Evolutionary conservation across 2,329 filamentous ascomycete genomes (phyloP), one percentile per base, ranked within the genome.

Genomic region (Neonectria punicea): DNA sequence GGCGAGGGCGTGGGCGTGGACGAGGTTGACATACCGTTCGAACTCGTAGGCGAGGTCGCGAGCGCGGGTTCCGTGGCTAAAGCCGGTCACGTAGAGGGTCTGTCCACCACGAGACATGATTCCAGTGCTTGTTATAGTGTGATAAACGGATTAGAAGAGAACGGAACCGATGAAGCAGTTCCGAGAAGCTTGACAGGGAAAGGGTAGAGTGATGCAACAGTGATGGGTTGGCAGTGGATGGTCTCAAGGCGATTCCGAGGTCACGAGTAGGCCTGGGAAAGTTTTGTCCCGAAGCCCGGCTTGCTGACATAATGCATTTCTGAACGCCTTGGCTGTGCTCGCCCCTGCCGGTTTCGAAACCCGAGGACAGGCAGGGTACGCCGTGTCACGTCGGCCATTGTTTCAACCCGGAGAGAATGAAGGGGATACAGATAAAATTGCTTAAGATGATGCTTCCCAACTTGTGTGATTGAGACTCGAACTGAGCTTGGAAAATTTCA

Each of bases 31-130:
- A 90, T 97, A 98, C 93, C 95, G 94, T 94, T 98, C 95, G 92
- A 98, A 98, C 88, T 98, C 95, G 92, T 97, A 98, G 86, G 95
- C 94, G 82, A 98, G 93, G 87, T 99, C 94, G 90, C 96, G 93
- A 82, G 96, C 94, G 87, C 96, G 93, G 82, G 95, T 98, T 82
- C 95, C 94, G 84, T 97, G 94, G 89, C 95, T 97, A 84, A 99
- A 99, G 88, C 96, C 96, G 79, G 94, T 97, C 83, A 98, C 95
- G 86, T 98, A 98, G 75, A 98, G 93, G 63, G 95, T 98, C 67
- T 93, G 97, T 75, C 93, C 92, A 81, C 92, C 90, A 80, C 94
- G 93, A 89, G 94, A 97, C 94, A 97, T 97, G 79, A 68, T 83
- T 76, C 57, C 67, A 50, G 56, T 54, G 53, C 49, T 55, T 53